Evolutionary conservation across 192 early-diverging fungal species (phyloP), one percentile per base, ranked within the genome.

Genomic region (Backusella liffmaniae): DNA sequence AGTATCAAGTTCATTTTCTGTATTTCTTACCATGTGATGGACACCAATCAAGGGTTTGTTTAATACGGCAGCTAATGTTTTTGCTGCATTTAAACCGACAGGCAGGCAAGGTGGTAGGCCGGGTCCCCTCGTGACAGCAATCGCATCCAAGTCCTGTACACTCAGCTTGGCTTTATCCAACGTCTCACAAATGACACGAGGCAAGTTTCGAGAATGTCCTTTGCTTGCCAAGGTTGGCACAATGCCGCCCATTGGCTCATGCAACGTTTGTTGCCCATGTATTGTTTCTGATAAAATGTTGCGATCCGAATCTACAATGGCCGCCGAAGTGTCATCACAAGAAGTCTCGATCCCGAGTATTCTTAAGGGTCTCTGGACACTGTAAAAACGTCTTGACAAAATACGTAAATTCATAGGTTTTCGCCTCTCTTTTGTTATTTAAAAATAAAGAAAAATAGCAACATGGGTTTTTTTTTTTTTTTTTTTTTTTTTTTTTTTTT

Each of bases 311-410:
- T 83, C 87, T 42, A 95, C 92, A 23, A 95, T 78, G 1, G 91
- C 92, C 30, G 91, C 91, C 12, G 90, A 90, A 10, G 93, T 94
- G 76, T 94, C 93, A 74, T 94, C 93, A 79, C 92, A 94, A 21
- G 93, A 94, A 35, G 92, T 89, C 67, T 94, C 93, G 35, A 94
- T 87, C 5, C 93, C 93, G 12, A 94, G 84, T 16, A 86, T 86
- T 23, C 76, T 86, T 12, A 89, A 46, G 15, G 80, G 80, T 37
- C 81, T 79, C 23, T 75, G 29, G 34, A 7, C 3, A 7, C 69
- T 75, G 18, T 51, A 74, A 6, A 44, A 72, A 10, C 66, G 56
- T 21, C 26, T 35, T 8, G 35, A 34, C 15, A 44, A 69, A 41
- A 21, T 67, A 30, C 18, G 66, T 36, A 67, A 12, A 67, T 18